Conservation (phyloP, 2,329 filamentous ascomycete genomes). For the Fusarium camptoceras region DNA sequence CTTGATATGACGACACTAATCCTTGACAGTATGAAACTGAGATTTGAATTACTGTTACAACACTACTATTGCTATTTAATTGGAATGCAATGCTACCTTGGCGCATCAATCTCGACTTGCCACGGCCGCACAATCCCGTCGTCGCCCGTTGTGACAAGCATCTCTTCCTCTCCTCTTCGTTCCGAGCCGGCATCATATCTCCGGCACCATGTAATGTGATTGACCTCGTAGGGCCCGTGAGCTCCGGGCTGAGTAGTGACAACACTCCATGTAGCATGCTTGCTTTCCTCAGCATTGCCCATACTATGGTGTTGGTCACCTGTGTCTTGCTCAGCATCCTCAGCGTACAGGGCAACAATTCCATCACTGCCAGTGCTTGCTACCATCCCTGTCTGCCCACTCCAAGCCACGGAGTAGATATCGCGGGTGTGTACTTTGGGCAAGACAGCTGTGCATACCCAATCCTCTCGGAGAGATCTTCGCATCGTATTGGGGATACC, state of each 20-base stretch:
- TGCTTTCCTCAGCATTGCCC: conserved; percentile 28
- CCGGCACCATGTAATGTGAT: conserved; percentile 89
- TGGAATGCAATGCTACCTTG: conserved; percentile 22
- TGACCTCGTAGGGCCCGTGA: conserved; percentile 94
- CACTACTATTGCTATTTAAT: conserved; percentile 2
- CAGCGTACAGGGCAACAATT: conserved; percentile 76
- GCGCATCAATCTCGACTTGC: conserved; percentile 61
- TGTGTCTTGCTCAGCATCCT: conserved; percentile 24
- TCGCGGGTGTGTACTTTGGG: conserved; percentile 82
- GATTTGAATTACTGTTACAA: conserved; percentile 1
- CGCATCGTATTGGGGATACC: conserved; percentile 93
- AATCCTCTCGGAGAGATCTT: conserved; percentile 80
- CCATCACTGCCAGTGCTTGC: conserved; percentile 94
- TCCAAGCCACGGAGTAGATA: conserved; percentile 89
- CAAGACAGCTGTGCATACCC: conserved; percentile 81
- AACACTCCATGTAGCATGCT: conserved; percentile 73
- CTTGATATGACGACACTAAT: not conserved
- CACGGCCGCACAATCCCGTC: conserved; percentile 90
- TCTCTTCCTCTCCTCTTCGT: conserved; percentile 75
- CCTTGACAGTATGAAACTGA: not conserved
- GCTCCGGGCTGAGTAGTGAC: conserved; percentile 76
- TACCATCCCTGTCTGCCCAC: conserved; percentile 77
- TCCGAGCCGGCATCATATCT: conserved; percentile 75
- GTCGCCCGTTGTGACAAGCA: conserved; percentile 91
- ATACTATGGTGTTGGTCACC: conserved; percentile 45